phyloP scores from a whole-genome alignment of 352 stramenopile species.

The Phytophthora tentaculata region DNA sequence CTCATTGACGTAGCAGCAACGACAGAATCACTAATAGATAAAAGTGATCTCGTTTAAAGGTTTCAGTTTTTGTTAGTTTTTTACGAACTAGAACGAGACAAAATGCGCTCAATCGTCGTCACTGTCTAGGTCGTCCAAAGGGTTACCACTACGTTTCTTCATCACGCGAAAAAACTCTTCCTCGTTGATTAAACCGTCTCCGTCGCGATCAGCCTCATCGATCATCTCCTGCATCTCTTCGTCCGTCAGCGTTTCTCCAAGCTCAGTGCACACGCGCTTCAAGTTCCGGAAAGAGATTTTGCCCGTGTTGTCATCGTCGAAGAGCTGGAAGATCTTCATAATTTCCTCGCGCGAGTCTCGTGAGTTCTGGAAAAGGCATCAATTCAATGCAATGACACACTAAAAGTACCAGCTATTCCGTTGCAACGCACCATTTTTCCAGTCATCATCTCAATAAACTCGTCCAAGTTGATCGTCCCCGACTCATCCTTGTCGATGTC shows the following conservation, averaged over 20 bases:
- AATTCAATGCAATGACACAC: too few species aligned
- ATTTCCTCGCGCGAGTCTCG: conserved; percentile 92
- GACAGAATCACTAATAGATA: conserved; percentile 38
- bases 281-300: conserved; percentile 96
- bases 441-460: conserved; percentile 96
- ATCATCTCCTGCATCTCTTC: conserved; percentile 95
- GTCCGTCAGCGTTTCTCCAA: conserved; percentile 73
- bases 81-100: too few species aligned
- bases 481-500: conserved; percentile 96
- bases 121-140: conserved; percentile 91
- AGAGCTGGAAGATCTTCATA: conserved; percentile 95
- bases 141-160: conserved; percentile 95
- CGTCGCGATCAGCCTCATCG: conserved; percentile 93
- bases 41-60: conserved; percentile 31
- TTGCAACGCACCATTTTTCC: conserved; percentile 78
- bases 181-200: conserved; percentile 94
- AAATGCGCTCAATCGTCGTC: conserved; percentile 93
- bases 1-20: conserved; percentile 11
- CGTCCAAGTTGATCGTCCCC: conserved; percentile 88
- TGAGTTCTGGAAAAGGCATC: conserved; percentile 61
- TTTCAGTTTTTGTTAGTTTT: too few species aligned
- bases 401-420: too few species aligned
- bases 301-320: conserved; percentile 95
- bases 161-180: conserved; percentile 97
- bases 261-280: conserved; percentile 92